These are phyloP conservation scores for Leucocoprinus birnbaumii DNA, from an alignment of 768 basidiomycete genomes.

Conservation along the genomic window DNA sequence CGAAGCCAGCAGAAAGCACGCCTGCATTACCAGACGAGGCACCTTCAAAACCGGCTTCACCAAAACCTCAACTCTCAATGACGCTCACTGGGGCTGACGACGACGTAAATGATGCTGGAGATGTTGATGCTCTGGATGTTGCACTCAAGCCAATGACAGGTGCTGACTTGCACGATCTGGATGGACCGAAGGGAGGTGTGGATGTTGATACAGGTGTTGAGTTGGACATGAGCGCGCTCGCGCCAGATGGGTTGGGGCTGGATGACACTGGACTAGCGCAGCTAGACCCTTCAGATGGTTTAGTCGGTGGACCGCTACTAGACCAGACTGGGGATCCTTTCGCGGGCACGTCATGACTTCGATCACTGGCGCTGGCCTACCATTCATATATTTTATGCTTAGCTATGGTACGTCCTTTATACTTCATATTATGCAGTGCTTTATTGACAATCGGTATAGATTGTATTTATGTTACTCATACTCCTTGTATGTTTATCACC, in stretches of 20 bases:
- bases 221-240: slow-evolving; percentile 63
- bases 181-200: slow-evolving; percentile 36
- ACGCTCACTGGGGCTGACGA: slow-evolving; percentile 32
- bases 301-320: slow-evolving; percentile 62
- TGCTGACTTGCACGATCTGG: slow-evolving; percentile 34
- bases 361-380: not conserved
- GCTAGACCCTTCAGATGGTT: slow-evolving; percentile 45
- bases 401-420: not conserved
- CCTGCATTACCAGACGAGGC: slow-evolving; percentile 37
- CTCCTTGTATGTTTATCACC: not conserved
- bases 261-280: slow-evolving; percentile 55
- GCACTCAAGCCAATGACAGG: slow-evolving; percentile 53
- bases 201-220: slow-evolving; percentile 37
- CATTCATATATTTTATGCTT: not conserved
- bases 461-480: not conserved
- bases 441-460: not conserved
- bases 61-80: slow-evolving; percentile 64
- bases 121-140: slow-evolving; percentile 45
- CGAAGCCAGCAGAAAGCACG: slow-evolving; percentile 37
- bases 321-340: slow-evolving; percentile 64
- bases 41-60: slow-evolving; percentile 56
- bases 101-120: slow-evolving; percentile 25
- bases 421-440: not conserved
- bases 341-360: slow-evolving; percentile 18
- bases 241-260: slow-evolving; percentile 60